These are phyloP conservation scores for Lablab purpureus DNA, from an alignment of 306 rosid species.

Conservation along the genomic window DNA sequence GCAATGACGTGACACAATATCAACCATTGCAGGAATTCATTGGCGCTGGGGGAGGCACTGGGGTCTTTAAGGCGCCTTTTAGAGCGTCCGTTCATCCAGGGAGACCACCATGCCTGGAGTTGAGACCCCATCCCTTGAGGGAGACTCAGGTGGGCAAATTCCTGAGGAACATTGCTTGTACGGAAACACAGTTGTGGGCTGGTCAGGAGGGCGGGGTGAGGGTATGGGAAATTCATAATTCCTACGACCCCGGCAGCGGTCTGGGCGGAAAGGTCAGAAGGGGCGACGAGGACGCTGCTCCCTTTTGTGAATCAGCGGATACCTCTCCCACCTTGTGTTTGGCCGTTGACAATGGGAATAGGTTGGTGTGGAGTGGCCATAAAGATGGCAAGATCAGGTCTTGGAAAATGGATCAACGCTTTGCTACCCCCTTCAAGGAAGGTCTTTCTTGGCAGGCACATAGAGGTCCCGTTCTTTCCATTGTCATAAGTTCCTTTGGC, in stretches of 20 bases:
- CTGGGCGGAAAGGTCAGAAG: slow-evolving; percentile 79
- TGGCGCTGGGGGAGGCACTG: slow-evolving; percentile 70
- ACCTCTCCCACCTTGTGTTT: slow-evolving; percentile 80
- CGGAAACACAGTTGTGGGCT: slow-evolving; percentile 88
- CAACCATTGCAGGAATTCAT: slow-evolving; percentile 81
- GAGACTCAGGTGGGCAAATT: slow-evolving; percentile 94
- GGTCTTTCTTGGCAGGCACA: slow-evolving; percentile 99
- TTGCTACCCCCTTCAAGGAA: slow-evolving; percentile 82
- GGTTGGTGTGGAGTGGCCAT: slow-evolving; percentile 88
- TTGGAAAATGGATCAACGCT: slow-evolving; percentile 84
- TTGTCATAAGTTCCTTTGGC: slow-evolving; percentile 74
- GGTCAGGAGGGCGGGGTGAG: slow-evolving; percentile 95
- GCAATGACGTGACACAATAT: slow-evolving; percentile 37
- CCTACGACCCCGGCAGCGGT: slow-evolving; percentile 72
- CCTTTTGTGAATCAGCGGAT: slow-evolving; percentile 74
- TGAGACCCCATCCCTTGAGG: slow-evolving; percentile 92
- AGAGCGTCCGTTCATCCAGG: slow-evolving; percentile 90
- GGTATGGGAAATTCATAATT: slow-evolving; percentile 73
- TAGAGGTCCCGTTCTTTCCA: slow-evolving; percentile 83
- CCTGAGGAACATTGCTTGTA: slow-evolving; percentile 87
- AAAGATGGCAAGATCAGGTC: slow-evolving; percentile 97
- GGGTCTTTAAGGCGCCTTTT: slow-evolving; percentile 72
- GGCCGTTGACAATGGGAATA: slow-evolving; percentile 71
- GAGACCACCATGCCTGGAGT: slow-evolving; percentile 87
- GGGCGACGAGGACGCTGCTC: slow-evolving; percentile 96